Evolutionary conservation across 1,284 basidiomycete genomes (phyloP).

Genomic region (Boletus coffeatus): DNA sequence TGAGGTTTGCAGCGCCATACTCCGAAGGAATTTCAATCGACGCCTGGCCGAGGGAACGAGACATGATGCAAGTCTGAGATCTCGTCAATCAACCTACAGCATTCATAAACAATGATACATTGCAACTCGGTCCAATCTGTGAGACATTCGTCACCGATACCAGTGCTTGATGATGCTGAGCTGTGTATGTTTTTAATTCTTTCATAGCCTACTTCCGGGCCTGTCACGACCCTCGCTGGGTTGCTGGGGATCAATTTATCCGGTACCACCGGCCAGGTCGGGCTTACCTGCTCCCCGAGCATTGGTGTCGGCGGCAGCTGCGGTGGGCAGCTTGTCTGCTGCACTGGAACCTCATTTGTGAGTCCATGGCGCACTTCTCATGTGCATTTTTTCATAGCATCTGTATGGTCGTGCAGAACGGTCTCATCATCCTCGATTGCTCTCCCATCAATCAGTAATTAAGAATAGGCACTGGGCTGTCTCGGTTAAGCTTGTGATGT

Average conservation of each 20-base stretch:
- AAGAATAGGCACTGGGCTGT: background rate
- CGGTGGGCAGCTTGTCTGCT: slow-evolving; percentile 15
- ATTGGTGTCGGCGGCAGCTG: slow-evolving; percentile 5
- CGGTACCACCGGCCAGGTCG: background rate
- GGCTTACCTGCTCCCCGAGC: slow-evolving; percentile 12
- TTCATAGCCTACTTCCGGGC: slow-evolving; percentile 1
- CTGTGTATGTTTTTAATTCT: background rate
- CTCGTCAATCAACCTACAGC: no score
- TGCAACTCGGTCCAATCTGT: background rate
- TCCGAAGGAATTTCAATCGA: no score
- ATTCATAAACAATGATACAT: no score
- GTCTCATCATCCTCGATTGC: slow-evolving; percentile 12
- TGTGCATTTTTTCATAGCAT: background rate
- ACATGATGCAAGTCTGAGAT: no score
- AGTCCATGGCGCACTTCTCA: background rate
- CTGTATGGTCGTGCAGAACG: background rate
- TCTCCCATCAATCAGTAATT: slow-evolving; percentile 4
- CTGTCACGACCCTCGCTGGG: background rate
- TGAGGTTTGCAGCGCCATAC: no score
- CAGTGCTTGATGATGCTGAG: background rate
- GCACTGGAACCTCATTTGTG: slow-evolving; percentile 13
- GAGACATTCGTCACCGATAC: background rate
- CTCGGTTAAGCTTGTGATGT: background rate
- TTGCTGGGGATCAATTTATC: background rate
- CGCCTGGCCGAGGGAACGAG: no score